Conservation (phyloP, 2,329 filamentous ascomycete species). For the Tolypocladium paradoxum region DNA sequence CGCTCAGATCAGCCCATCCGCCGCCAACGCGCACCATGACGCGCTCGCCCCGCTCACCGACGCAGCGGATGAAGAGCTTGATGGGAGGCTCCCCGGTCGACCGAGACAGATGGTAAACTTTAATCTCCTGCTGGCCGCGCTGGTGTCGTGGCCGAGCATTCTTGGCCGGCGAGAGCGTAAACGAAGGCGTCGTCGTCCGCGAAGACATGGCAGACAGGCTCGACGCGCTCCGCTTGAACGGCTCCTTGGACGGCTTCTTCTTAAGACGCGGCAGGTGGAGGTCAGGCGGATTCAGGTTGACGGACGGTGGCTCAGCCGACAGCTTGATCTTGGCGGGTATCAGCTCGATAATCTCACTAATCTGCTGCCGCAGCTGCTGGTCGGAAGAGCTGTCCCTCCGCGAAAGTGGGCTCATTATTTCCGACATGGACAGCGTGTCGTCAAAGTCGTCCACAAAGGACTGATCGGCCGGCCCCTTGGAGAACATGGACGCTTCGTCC, state of each 20-base stretch:
- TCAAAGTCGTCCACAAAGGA: conserved; percentile 38
- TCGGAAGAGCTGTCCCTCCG: conserved; percentile 34
- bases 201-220: conserved; percentile 42
- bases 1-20: conserved; percentile 94
- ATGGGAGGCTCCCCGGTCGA: conserved; percentile 78
- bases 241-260: conserved; percentile 31
- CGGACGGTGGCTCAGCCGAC: conserved; percentile 38
- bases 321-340: conserved; percentile 75
- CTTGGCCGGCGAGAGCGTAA: conserved; percentile 58
- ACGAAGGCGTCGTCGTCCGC: conserved; percentile 52
- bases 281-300: conserved; percentile 49
- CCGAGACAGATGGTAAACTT: conserved; percentile 82
- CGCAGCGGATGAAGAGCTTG: conserved; percentile 86
- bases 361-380: conserved; percentile 68
- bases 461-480: conserved; percentile 30
- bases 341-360: conserved; percentile 64
- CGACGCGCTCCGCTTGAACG: conserved; percentile 36
- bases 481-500: conserved; percentile 24
- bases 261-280: conserved; percentile 38
- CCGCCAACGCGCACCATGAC: conserved; percentile 98
- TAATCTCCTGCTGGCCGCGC: conserved; percentile 61
- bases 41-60: conserved; percentile 80
- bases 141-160: conserved; percentile 35
- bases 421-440: conserved; percentile 23
- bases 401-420: conserved; percentile 12